Evolutionary conservation across 106 monocot genomes (phyloP), one percentile per base, ranked within the genome.

Genomic region (Platanthera zijinensis): DNA sequence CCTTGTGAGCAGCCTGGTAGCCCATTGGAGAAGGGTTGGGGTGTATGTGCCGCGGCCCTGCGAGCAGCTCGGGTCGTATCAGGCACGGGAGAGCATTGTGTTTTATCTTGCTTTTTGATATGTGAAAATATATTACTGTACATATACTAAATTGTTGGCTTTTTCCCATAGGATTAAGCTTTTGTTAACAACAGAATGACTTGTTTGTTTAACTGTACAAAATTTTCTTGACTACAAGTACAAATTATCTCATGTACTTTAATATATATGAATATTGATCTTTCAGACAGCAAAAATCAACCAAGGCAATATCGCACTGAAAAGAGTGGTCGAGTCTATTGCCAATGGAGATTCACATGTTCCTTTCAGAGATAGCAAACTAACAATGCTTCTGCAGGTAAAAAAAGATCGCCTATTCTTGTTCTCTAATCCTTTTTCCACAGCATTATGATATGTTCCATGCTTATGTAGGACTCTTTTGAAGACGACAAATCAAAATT

Each of bases 361-460:
- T 32, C 97, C 97, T 30, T 99, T 99, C 79, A 86, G 97, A 75
- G 97, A 99, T 25, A 99, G 97, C 85, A 99, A 99, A 76, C 86
- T 99, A 5, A 99, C 97, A 10, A 99, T 99, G 97, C 94, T 99
- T 72, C 74, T 99, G 6, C 97, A 99, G 97, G 97, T 90, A 80
- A 69, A 21, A 48, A 80, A 69, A 21, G 28, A 56, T 68, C 50
- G 11, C 45, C 5, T 5, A 69, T 53, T 75, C 19, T 18, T 47
- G 11, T 50, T 45, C 50, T 70, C 48, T 48, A 8, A 39, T 1
- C 68, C 5, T 25, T 67, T 45, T 50, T 57, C 3, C 12, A 25
- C 14, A 8, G 66, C 5, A 52, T 59, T 49, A 9, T 53, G 56
- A 13, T 17, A 69, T 10, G 0, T 48, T 3, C 19, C 51, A 21